Percentiles rank a stretch among this genome's conserved stretches.
Conservation (phyloP, 2,329 filamentous ascomycete genomes). For the Fusarium pseudocircinatum region DNA sequence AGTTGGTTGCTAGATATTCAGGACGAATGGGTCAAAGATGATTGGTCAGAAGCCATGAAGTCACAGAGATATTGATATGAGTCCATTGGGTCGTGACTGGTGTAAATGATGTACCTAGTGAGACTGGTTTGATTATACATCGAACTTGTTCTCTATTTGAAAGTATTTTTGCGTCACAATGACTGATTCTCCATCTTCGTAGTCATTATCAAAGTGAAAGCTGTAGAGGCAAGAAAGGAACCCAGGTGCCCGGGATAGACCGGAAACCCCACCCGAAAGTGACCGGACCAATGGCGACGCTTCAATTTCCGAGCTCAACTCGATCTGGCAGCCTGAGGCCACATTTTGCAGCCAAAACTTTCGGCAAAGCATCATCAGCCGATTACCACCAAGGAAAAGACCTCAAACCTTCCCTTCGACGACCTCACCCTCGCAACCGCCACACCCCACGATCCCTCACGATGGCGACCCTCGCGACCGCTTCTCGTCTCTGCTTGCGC, state of each 20-base stretch:
- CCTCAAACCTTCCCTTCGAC: conserved; percentile 54
- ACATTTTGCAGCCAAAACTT: conserved; percentile 52
- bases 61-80: background rate
- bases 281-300: conserved; percentile 55
- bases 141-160: background rate
- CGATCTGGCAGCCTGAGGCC: conserved; percentile 56
- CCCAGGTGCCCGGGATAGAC: conserved; percentile 44
- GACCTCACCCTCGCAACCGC: conserved; percentile 39
- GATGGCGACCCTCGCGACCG: conserved; percentile 76
- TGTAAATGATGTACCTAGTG: background rate
- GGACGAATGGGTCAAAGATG: conserved; percentile 38
- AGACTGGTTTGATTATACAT: rapidly evolving
- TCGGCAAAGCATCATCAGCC: conserved; percentile 54
- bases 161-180: background rate
- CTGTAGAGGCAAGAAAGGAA: conserved; percentile 19
- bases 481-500: conserved; percentile 76
- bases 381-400: conserved; percentile 55
- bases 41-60: conserved; percentile 33
- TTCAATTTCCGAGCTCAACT: conserved; percentile 57
- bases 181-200: background rate
- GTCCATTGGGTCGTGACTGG: conserved; percentile 20
- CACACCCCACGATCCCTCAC: conserved; percentile 44
- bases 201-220: conserved; percentile 17
- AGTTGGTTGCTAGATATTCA: conserved; percentile 12
- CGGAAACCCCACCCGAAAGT: conserved; percentile 42